Percentiles rank a stretch among this genome's conserved stretches.
phyloP scores from a whole-genome alignment of 768 basidiomycete genomes.

The Amanita rubescens region DNA sequence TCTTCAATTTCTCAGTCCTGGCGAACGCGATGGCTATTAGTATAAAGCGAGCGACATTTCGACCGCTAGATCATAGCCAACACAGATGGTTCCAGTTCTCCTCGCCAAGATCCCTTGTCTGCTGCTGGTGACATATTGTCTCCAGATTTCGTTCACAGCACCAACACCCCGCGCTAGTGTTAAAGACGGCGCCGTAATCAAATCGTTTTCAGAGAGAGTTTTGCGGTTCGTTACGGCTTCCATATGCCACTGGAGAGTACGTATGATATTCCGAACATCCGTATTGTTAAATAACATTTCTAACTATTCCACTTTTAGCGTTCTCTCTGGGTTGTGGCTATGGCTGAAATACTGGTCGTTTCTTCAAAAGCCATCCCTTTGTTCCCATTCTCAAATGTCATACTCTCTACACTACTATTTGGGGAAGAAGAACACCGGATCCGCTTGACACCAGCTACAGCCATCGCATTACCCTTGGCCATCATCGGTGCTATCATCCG shows the following conservation, averaged over 20 bases:
- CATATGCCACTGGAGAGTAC: neutral
- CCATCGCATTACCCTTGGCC: slow-evolving; percentile 10
- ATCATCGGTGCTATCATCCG: slow-evolving; percentile 6
- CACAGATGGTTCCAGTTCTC: neutral
- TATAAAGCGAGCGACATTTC: neutral
- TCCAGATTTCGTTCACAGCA: neutral
- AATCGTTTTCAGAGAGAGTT: neutral
- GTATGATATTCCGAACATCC: neutral
- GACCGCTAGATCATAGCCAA: neutral
- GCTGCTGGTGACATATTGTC: neutral
- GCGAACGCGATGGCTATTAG: neutral
- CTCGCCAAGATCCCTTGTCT: neutral
- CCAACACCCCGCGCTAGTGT: neutral
- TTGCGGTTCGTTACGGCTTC: neutral
- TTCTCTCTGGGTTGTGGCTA: slow-evolving; percentile 13
- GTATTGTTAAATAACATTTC: too few species aligned
- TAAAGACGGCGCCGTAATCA: neutral
- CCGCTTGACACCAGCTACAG: slow-evolving; percentile 2
- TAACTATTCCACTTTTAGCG: slow-evolving; percentile 11
- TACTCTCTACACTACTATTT: slow-evolving; percentile 4
- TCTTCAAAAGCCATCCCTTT: slow-evolving; percentile 11
- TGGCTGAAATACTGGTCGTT: slow-evolving; percentile 16
- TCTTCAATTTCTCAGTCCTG: too few species aligned
- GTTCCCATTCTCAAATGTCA: neutral
- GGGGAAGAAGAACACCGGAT: slow-evolving; percentile 4